Conservation (phyloP, 2,329 filamentous ascomycete species). For the Phaeosphaeriaceae sp. region DNA sequence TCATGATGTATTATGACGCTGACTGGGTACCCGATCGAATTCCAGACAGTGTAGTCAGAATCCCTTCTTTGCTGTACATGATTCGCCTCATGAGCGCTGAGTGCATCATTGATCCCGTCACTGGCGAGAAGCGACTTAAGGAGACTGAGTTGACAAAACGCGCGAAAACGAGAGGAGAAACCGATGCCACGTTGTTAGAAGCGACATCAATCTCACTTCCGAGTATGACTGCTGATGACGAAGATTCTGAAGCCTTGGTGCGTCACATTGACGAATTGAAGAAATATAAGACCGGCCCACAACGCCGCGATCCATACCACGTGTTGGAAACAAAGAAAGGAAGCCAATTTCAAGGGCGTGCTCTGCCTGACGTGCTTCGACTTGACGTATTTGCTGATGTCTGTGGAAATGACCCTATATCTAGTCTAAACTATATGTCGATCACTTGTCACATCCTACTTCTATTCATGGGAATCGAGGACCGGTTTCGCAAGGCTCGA, state of each 20-base stretch:
- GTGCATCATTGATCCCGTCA: conserved; percentile 7
- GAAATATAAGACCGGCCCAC: conserved; percentile 7
- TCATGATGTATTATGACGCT: conserved; percentile 23
- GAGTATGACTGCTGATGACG: neutral
- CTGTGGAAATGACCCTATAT: conserved; percentile 17
- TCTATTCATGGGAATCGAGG: conserved; percentile 17
- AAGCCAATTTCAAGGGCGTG: conserved; percentile 8
- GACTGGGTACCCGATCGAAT: conserved; percentile 21
- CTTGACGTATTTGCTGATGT: conserved; percentile 22
- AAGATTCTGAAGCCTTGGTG: conserved; percentile 3
- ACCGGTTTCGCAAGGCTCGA: conserved; percentile 12
- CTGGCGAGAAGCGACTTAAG: conserved; percentile 11
- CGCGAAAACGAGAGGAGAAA: conserved; percentile 12
- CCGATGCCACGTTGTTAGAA: conserved; percentile 12
- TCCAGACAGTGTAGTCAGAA: conserved; percentile 15
- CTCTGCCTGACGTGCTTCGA: conserved; percentile 14
- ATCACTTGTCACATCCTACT: conserved; percentile 17
- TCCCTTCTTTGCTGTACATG: conserved; percentile 16
- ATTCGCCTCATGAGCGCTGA: conserved; percentile 11
- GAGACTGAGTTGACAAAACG: conserved; percentile 19
- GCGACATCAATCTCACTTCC: conserved; percentile 11
- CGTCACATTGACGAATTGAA: conserved; percentile 5
- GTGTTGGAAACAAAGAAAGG: conserved; percentile 10
- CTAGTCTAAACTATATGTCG: conserved; percentile 18
- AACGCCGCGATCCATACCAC: conserved; percentile 12